Conservation (phyloP, 495 filamentous ascomycete species). For the Penicillium egyptiacum region DNA sequence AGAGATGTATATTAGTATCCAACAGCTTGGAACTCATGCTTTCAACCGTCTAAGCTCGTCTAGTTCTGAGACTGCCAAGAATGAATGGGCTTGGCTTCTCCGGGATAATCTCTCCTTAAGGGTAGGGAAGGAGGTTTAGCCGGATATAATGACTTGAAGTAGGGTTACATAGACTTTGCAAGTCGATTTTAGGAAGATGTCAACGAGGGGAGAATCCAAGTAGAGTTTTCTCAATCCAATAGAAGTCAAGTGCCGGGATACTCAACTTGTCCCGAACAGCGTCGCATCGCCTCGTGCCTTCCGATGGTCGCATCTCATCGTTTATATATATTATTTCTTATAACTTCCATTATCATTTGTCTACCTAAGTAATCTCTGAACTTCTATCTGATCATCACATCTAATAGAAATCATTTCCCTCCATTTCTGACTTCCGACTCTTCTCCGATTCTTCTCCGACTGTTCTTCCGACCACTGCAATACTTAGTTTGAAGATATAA, state of each 20-base stretch:
- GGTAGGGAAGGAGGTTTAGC: background rate
- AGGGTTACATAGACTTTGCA: conserved; percentile 32
- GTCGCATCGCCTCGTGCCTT: conserved; percentile 38
- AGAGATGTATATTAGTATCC: conserved; percentile 2
- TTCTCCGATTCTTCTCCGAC: background rate
- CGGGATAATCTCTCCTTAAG: background rate
- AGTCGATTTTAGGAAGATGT: background rate
- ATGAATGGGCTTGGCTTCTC: conserved; percentile 2
- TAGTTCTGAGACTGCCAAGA: conserved; percentile 16
- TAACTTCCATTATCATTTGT: background rate
- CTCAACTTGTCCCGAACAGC: conserved; percentile 27
- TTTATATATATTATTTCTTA: background rate
- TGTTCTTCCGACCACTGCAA: background rate
- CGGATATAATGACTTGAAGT: conserved; percentile 12
- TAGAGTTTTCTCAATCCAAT: conserved; percentile 10
- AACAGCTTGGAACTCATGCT: conserved; percentile 7
- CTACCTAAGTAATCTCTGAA: no score
- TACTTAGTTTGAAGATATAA: background rate
- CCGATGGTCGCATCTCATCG: conserved; percentile 38
- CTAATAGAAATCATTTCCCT: background rate
- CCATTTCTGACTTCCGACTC: conserved; percentile 3
- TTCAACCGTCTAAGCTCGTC: conserved; percentile 15
- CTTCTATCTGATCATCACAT: background rate
- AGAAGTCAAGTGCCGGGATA: conserved; percentile 16
- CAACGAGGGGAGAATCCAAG: background rate